These are phyloP conservation scores for Pythium rhizo-oryzae DNA, from an alignment of 352 stramenopile genomes.

Conservation along the genomic window DNA sequence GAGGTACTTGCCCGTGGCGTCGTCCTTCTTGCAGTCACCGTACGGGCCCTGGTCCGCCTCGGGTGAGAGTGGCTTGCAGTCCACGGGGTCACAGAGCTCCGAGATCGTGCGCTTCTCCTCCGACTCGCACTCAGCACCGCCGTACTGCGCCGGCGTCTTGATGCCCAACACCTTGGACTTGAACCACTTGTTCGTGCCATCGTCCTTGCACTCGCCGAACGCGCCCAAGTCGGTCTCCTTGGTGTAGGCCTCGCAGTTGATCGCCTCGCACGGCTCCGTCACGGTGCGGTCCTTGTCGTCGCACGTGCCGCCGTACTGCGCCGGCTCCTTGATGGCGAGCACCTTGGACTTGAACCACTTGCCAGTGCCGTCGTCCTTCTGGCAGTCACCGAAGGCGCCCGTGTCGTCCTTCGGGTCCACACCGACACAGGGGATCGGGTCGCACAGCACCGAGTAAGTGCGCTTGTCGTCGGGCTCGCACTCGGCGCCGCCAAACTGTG, in stretches of 20 bases:
- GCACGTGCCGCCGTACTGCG: too few relatives aligned
- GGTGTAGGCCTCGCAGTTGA: background rate
- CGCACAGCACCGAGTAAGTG: too few relatives aligned
- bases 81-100: background rate
- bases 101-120: background rate
- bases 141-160: slow-evolving; percentile 1
- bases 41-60: background rate
- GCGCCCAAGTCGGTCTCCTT: background rate
- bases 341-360: slow-evolving; percentile 8
- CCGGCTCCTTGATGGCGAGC: too few relatives aligned
- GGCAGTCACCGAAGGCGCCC: too few relatives aligned
- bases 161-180: background rate
- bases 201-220: background rate
- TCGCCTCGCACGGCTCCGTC: background rate
- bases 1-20: background rate
- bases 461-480: too few relatives aligned
- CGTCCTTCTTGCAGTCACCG: background rate
- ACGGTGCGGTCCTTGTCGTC: too few relatives aligned
- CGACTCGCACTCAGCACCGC: background rate
- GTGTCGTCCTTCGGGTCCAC: too few relatives aligned
- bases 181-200: background rate
- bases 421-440: too few relatives aligned
- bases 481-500: too few relatives aligned
- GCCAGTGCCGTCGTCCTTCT: too few relatives aligned
- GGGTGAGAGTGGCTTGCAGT: background rate